These are phyloP conservation scores for Periconia sp. DNA, from an alignment of 2,329 filamentous ascomycete genomes.

Conservation along the genomic window DNA sequence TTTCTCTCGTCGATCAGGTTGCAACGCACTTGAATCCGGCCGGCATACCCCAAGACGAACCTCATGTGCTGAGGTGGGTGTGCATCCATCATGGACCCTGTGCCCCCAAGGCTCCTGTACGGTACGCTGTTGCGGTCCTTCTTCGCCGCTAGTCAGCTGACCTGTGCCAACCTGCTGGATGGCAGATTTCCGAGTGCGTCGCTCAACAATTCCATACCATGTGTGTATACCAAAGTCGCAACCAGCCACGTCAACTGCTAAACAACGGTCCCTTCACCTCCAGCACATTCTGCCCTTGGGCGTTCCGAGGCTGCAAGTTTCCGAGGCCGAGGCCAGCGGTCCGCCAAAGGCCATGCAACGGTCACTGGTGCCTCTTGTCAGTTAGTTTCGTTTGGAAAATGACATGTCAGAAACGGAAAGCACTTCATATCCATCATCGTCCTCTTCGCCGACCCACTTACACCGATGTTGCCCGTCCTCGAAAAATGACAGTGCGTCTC, in stretches of 20 bases:
- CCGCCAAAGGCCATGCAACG: not conserved
- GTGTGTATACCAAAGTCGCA: not conserved
- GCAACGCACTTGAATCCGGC: not conserved
- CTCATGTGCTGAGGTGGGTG: not conserved
- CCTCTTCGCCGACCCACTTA: not conserved
- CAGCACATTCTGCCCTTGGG: not conserved
- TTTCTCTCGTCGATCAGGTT: not conserved
- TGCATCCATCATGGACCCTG: not conserved
- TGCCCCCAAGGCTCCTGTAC: not conserved
- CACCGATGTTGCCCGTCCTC: not conserved
- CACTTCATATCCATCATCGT: not conserved
- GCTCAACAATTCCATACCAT: not conserved
- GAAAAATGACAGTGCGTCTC: not conserved
- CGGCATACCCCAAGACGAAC: not conserved
- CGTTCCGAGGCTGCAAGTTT: not conserved
- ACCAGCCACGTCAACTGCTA: not conserved
- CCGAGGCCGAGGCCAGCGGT: too few relatives aligned
- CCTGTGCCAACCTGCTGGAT: not conserved
- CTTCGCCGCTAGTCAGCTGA: not conserved
- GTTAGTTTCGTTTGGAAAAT: not conserved
- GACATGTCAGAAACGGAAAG: not conserved
- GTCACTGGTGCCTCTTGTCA: not conserved
- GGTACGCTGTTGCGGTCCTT: not conserved
- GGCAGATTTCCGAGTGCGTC: not conserved
- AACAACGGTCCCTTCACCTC: not conserved